Evolutionary conservation across 2,329 filamentous ascomycete genomes (phyloP).

Genomic region (Botrytis aclada): DNA sequence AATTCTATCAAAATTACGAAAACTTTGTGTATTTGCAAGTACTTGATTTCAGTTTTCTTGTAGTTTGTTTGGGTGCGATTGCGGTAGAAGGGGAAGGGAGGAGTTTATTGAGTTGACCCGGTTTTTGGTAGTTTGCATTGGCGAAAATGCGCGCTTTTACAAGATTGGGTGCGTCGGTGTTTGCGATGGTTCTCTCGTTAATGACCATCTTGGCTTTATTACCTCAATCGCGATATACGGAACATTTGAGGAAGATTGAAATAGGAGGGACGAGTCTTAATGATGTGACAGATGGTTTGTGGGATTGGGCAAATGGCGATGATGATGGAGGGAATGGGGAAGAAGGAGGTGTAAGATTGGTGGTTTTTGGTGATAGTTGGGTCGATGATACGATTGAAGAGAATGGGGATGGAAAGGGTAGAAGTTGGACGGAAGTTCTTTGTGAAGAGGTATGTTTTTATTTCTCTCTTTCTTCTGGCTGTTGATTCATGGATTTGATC

Average conservation of each 20-base stretch:
- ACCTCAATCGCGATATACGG: constrained; percentile 22
- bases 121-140: not conserved
- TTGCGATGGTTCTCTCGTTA: constrained; percentile 30
- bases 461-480: not conserved
- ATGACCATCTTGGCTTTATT: constrained; percentile 27
- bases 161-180: constrained; percentile 27
- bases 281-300: constrained; percentile 23
- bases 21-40: not conserved
- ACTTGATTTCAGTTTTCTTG: not conserved
- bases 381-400: constrained; percentile 30
- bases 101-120: not conserved
- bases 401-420: constrained; percentile 24
- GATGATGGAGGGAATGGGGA: constrained; percentile 16
- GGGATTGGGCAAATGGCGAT: constrained; percentile 27
- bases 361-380: constrained; percentile 38
- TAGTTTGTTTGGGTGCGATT: not conserved
- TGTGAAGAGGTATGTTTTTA: constrained; percentile 34
- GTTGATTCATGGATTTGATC: not conserved
- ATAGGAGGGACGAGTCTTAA: constrained; percentile 25
- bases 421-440: constrained; percentile 33
- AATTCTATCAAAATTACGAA: not conserved
- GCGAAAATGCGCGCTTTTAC: constrained; percentile 22
- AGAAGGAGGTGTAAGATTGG: constrained; percentile 27
- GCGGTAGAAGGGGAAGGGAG: not conserved
- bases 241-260: constrained; percentile 28